Evolutionary conservation across 371 early-diverging fungal genomes (phyloP).

Genomic region (Conidiobolus coronatus): DNA sequence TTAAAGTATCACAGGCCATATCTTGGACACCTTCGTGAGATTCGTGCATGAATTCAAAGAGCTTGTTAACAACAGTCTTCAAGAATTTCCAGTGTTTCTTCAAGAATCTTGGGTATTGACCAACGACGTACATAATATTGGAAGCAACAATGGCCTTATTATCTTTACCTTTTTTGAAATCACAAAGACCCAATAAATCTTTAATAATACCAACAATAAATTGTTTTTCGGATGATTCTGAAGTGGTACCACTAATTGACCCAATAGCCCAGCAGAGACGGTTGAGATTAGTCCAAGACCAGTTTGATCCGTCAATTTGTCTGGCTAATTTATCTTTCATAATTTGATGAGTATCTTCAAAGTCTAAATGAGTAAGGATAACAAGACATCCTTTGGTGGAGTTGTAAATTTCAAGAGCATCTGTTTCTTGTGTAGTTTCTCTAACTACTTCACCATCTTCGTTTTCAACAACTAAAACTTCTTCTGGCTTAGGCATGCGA

Average conservation of each 20-base stretch:
- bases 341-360: constrained; percentile 74
- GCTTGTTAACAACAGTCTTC: constrained; percentile 98
- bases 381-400: constrained; percentile 96
- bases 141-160: constrained; percentile 99
- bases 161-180: constrained; percentile 88
- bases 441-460: constrained; percentile 99
- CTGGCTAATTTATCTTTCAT: constrained; percentile 75
- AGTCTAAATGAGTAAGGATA: constrained; percentile 88
- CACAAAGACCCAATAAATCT: constrained; percentile 81
- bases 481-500: constrained; percentile 92
- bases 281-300: constrained; percentile 93
- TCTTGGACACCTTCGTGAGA: constrained; percentile 98
- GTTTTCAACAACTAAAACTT: constrained; percentile 96
- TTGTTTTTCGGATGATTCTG: constrained; percentile 61
- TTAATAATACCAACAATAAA: constrained; percentile 96
- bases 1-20: constrained; percentile 99
- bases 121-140: constrained; percentile 99
- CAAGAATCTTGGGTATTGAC: constrained; percentile 96
- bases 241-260: constrained; percentile 92
- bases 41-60: constrained; percentile 99
- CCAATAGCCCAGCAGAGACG: constrained; percentile 99
- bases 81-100: constrained; percentile 98
- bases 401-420: constrained; percentile 94
- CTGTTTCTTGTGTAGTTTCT: constrained; percentile 94
- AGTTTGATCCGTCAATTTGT: constrained; percentile 87